Evolutionary conservation across 2,329 filamentous ascomycete species (phyloP).

Genomic region (Penicillium decumbens): DNA sequence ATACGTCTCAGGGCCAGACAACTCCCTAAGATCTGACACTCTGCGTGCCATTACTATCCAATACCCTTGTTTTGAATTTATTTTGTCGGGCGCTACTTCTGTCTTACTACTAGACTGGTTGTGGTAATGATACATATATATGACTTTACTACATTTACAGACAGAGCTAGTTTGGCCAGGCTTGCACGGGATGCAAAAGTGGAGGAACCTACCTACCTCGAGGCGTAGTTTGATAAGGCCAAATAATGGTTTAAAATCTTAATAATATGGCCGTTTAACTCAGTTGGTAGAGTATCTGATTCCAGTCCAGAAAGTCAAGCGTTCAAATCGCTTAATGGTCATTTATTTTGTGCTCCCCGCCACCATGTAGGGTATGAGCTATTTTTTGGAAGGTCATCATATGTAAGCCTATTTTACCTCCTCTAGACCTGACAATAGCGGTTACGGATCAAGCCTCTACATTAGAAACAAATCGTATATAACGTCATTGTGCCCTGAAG

Average conservation of each 20-base stretch:
- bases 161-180: not conserved
- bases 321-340: not conserved
- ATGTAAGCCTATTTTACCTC: no score
- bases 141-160: not conserved
- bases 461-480: no score
- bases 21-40: not conserved
- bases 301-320: not conserved
- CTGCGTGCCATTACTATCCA: conserved; percentile 6
- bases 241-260: no score
- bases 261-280: not conserved
- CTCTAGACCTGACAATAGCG: no score
- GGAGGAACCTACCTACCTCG: no score
- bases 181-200: no score
- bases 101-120: conserved; percentile 10
- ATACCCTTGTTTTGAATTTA: conserved; percentile 16
- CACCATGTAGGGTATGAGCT: no score
- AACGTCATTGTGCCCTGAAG: no score
- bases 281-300: not conserved
- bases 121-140: conserved; percentile 13
- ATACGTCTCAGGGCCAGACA: conserved; percentile 4
- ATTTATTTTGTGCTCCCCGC: not conserved
- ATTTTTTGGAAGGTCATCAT: no score
- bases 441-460: no score
- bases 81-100: conserved; percentile 2
- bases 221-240: no score